Base-by-base conservation (phyloP, 73 alveolate genomes). In the Paramecium caudatum region DNA sequence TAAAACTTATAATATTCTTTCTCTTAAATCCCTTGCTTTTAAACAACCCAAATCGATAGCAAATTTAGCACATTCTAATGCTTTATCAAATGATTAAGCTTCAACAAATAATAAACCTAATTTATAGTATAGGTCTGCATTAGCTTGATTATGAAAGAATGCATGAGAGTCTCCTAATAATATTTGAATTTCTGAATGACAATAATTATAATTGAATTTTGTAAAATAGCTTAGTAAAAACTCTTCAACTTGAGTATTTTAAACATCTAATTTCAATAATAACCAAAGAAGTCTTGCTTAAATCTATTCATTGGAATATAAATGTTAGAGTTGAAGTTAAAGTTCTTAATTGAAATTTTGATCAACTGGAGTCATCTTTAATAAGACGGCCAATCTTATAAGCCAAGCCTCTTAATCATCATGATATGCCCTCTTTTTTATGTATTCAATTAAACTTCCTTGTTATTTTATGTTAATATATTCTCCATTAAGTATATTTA, bases 401-500 rank as follows among this genome's bases (percentile, higher is more conserved):
- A 55, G n/a, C 80, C 80, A 55, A 21, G 80, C 80, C 46, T 55
- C 80, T 23, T 55, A 23, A 55, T 55, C 80, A 55, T 55, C 80
- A 23, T 55, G 46, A 55, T 55, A 55, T 5, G 80, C 23, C 12
- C 80, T 55, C 25, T 55, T 55, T 55, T 55, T 55, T 23, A 55
- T 55, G 43, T 55, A 55, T 5, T 23, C 80, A 23, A 55, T 55
- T 55, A 55, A 55, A 55, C 80, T 55, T 21, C 30, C 23, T 55
- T 55, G 30, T 23, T 55, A 23, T 5, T 55, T 55, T 19, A 21
- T 23, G 30, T 55, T 55, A 1, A 55, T 55, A 0, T 27, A 55
- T 55, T 55, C 80, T 55, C 80, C 80, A 27, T 55, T 43, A 16
- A 55, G 30, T 3, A 55, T 55, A 2, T 43, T 55, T 27, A 55